These are phyloP conservation scores for Rhizodiscina lignyota DNA, from an alignment of 495 filamentous ascomycete genomes.

Conservation along the genomic window DNA sequence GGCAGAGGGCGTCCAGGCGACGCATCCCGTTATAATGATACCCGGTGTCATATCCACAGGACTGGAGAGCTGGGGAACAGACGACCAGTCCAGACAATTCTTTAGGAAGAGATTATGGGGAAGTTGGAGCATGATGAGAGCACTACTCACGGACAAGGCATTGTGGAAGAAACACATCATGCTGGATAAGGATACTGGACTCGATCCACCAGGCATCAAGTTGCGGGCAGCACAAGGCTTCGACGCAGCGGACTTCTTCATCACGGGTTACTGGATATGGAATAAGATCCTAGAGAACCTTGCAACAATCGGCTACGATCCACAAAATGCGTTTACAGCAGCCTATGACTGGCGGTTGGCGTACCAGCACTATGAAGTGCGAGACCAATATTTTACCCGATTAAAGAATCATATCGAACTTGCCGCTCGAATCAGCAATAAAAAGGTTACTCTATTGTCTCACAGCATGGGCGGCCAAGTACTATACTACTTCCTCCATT, in stretches of 20 bases:
- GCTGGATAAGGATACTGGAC: slow-evolving; percentile 77
- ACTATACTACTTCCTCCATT: slow-evolving; percentile 92
- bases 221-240: slow-evolving; percentile 91
- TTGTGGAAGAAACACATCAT: slow-evolving; percentile 94
- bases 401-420: slow-evolving; percentile 83
- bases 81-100: slow-evolving; percentile 62
- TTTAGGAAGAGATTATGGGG: slow-evolving; percentile 92
- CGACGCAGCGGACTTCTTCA: slow-evolving; percentile 95
- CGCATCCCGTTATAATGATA: slow-evolving; percentile 89
- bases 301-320: slow-evolving; percentile 89
- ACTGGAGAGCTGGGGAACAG: slow-evolving; percentile 89
- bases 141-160: slow-evolving; percentile 81
- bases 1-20: slow-evolving; percentile 64
- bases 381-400: slow-evolving; percentile 86
- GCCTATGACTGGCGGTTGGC: slow-evolving; percentile 98
- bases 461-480: slow-evolving; percentile 98
- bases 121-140: slow-evolving; percentile 96
- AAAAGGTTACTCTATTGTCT: slow-evolving; percentile 75
- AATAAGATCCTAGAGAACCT: slow-evolving; percentile 95
- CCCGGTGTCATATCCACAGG: slow-evolving; percentile 96
- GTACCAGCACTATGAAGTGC: slow-evolving; percentile 69
- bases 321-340: slow-evolving; percentile 85
- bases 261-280: slow-evolving; percentile 96
- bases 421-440: slow-evolving; percentile 44
- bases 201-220: slow-evolving; percentile 88